phyloP scores from a whole-genome alignment of 768 basidiomycete genomes.

The Pleurotus djamor region DNA sequence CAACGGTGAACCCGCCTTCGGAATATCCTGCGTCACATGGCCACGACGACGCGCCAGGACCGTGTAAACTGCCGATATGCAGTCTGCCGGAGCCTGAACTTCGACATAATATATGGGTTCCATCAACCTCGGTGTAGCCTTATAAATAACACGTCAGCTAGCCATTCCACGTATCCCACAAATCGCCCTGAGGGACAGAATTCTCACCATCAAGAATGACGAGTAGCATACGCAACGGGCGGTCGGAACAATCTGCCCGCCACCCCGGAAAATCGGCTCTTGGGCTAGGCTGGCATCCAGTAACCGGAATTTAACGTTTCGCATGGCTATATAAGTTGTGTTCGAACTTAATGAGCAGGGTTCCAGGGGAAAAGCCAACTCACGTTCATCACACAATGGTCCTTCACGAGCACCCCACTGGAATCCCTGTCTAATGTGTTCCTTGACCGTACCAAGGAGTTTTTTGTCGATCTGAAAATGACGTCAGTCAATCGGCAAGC shows the following conservation, averaged over 20 bases:
- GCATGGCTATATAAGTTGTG: constrained; percentile 66
- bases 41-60: constrained; percentile 97
- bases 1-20: constrained; percentile 95
- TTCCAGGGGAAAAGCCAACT: constrained; percentile 33
- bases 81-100: constrained; percentile 98
- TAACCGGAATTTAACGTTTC: constrained; percentile 97
- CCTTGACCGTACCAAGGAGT: constrained; percentile 82
- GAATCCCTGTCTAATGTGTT: constrained; percentile 98
- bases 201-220: constrained; percentile 92
- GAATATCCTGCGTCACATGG: constrained; percentile 98
- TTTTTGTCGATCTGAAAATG: constrained; percentile 84
- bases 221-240: constrained; percentile 99
- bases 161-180: not conserved
- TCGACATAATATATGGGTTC: constrained; percentile 99
- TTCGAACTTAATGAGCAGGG: constrained; percentile 4
- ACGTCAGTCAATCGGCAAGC: constrained; percentile 1
- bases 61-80: constrained; percentile 97
- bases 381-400: constrained; percentile 97
- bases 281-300: constrained; percentile 90
- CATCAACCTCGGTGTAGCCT: constrained; percentile 95
- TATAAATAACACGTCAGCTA: constrained; percentile 3
- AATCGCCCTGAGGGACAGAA: not conserved
- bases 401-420: constrained; percentile 99
- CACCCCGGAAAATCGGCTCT: constrained; percentile 97
- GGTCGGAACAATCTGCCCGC: constrained; percentile 98